Conservation (phyloP, 106 monocot genomes). For the Phalaenopsis aphrodite region DNA sequence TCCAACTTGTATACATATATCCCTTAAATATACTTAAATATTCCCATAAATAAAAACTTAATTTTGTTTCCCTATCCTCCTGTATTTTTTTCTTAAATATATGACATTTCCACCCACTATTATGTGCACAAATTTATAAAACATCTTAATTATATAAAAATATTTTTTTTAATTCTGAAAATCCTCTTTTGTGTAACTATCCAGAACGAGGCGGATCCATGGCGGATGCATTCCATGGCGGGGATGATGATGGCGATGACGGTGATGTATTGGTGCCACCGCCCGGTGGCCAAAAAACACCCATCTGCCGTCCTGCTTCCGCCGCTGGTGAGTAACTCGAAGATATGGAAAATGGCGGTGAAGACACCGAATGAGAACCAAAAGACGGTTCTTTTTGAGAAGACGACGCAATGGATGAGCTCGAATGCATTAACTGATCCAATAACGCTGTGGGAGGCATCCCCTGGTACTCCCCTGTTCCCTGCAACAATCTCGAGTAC, state of each 20-base stretch:
- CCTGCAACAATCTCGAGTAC: constrained; percentile 31
- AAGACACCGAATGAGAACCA: neutral
- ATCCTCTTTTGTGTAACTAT: neutral
- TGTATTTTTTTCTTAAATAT: neutral
- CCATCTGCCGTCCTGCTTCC: neutral
- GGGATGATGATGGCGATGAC: neutral
- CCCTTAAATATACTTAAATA: no score
- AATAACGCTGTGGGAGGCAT: constrained; percentile 6
- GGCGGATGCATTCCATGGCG: constrained; percentile 12
- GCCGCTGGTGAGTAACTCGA: neutral
- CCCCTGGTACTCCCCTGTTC: constrained; percentile 19
- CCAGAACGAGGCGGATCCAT: neutral
- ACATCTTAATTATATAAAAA: neutral
- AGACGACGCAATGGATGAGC: constrained; percentile 5
- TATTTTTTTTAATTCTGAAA: neutral
- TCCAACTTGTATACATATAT: no score
- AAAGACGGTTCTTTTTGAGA: neutral
- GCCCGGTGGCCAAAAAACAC: neutral
- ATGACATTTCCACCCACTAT: neutral
- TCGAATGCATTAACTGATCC: constrained; percentile 14
- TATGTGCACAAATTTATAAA: no score
- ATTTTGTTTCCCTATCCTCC: no score
- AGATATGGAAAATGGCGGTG: neutral
- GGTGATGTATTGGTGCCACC: neutral
- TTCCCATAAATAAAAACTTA: no score